Conservation (phyloP, 345 rosid genomes). For the Kandelia obovata region DNA sequence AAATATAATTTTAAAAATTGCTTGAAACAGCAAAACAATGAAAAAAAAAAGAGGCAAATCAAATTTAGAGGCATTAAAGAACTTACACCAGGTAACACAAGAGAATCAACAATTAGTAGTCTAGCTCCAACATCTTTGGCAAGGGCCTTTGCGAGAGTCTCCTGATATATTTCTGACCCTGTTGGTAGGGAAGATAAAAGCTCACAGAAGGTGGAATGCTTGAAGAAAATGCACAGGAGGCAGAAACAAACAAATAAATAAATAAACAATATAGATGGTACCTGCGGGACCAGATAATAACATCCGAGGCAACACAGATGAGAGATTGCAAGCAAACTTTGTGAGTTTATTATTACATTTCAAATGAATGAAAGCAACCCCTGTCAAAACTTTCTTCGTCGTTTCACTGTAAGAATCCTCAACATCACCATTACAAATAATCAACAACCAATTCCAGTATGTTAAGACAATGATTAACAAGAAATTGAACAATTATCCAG, state of each 20-base stretch:
- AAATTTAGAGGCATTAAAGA: slow-evolving; percentile 6
- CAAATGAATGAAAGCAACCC: slow-evolving; percentile 74
- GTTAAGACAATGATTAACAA: too few species aligned
- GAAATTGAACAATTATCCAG: too few species aligned
- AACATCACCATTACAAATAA: background rate
- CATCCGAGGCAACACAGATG: slow-evolving; percentile 76
- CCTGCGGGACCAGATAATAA: slow-evolving; percentile 97
- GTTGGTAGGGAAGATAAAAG: slow-evolving; percentile 3
- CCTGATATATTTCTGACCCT: slow-evolving; percentile 99
- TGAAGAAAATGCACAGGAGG: background rate
- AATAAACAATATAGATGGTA: slow-evolving; percentile 15
- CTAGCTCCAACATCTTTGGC: slow-evolving; percentile 83
- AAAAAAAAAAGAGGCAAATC: background rate
- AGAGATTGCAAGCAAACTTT: slow-evolving; percentile 67
- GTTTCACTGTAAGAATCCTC: slow-evolving; percentile 50
- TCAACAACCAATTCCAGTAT: too few species aligned
- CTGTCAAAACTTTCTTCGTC: slow-evolving; percentile 77
- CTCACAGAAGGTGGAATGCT: background rate
- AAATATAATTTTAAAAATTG: background rate
- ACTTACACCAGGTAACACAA: slow-evolving; percentile 90
- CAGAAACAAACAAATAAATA: background rate
- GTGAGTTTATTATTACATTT: slow-evolving; percentile 59
- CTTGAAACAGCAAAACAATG: background rate
- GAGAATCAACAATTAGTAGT: slow-evolving; percentile 77
- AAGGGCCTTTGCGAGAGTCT: slow-evolving; percentile 83